Percentiles rank a stretch among this genome's conserved stretches.
Conservation (phyloP, 139 green algal species). For the Haematococcus sp. region DNA sequence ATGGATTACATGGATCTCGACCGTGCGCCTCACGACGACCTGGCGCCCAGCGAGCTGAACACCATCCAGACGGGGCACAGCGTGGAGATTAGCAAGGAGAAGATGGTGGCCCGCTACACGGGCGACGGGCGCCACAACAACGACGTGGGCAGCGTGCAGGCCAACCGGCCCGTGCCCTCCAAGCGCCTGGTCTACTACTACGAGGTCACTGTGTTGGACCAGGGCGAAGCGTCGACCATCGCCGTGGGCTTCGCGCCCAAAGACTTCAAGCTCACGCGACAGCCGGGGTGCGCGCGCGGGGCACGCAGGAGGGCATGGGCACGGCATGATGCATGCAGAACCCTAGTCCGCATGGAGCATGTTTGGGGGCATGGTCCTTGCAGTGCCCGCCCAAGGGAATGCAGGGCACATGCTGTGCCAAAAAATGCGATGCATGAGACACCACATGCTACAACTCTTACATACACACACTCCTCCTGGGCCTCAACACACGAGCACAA, state of each 20-base stretch:
- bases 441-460: no score
- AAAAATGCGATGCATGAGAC: no score
- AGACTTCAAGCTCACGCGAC: slow-evolving; percentile 67
- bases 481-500: no score
- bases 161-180: slow-evolving; percentile 64
- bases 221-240: slow-evolving; percentile 59
- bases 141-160: slow-evolving; percentile 69
- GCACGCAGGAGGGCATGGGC: neutral
- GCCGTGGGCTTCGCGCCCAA: slow-evolving; percentile 75
- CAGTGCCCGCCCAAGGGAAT: no score
- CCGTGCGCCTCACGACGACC: slow-evolving; percentile 21
- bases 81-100: slow-evolving; percentile 72
- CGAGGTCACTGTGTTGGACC: slow-evolving; percentile 69
- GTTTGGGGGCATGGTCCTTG: no score
- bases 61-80: slow-evolving; percentile 20
- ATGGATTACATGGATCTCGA: no score
- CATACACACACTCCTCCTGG: no score
- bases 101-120: slow-evolving; percentile 69
- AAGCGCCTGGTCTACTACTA: slow-evolving; percentile 79
- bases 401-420: no score
- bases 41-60: slow-evolving; percentile 28
- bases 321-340: no score
- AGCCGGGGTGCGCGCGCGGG: slow-evolving; percentile 68
- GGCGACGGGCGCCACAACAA: slow-evolving; percentile 59
- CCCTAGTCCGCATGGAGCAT: no score